Evolutionary conservation across 495 filamentous ascomycete genomes (phyloP).

Genomic region (Aspergillus funiculosus): DNA sequence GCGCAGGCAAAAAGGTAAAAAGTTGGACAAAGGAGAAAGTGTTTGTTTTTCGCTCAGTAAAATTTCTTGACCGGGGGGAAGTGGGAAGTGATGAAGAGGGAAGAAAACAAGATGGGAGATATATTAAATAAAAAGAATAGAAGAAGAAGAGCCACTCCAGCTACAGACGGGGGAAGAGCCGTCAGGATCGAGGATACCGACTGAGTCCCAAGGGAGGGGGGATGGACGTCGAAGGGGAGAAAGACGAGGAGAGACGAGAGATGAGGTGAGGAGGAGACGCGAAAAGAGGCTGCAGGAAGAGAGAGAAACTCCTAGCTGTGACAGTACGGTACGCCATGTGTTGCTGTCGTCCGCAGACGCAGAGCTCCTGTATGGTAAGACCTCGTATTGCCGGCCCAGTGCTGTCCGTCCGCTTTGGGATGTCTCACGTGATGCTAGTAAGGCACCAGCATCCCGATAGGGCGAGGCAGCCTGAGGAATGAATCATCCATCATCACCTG

Average conservation of each 20-base stretch:
- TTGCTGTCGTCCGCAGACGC: neutral
- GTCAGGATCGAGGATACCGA: constrained; percentile 16
- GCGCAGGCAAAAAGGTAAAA: constrained; percentile 12
- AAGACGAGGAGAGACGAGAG: constrained; percentile 17
- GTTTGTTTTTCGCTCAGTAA: constrained; percentile 16
- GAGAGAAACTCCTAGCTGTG: constrained; percentile 3
- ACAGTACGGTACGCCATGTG: neutral
- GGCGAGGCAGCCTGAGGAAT: neutral
- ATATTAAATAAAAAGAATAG: constrained; percentile 2
- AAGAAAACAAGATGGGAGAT: too few species aligned
- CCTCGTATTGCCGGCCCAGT: neutral
- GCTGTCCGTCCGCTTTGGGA: neutral
- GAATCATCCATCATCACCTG: neutral
- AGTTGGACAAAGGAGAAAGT: constrained; percentile 2
- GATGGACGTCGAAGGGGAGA: constrained; percentile 18
- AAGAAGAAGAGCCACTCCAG: constrained; percentile 12
- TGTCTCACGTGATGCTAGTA: neutral
- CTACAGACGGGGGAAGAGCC: constrained; percentile 16
- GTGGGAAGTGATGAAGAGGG: too few species aligned
- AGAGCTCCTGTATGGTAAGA: neutral
- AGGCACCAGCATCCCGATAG: neutral
- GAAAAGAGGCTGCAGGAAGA: constrained; percentile 13
- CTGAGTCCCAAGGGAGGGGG: constrained; percentile 14
- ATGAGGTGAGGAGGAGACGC: constrained; percentile 24
- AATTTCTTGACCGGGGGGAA: neutral